Base-by-base conservation (phyloP, 805 yeast genomes). In the Pichia manshurica region DNA sequence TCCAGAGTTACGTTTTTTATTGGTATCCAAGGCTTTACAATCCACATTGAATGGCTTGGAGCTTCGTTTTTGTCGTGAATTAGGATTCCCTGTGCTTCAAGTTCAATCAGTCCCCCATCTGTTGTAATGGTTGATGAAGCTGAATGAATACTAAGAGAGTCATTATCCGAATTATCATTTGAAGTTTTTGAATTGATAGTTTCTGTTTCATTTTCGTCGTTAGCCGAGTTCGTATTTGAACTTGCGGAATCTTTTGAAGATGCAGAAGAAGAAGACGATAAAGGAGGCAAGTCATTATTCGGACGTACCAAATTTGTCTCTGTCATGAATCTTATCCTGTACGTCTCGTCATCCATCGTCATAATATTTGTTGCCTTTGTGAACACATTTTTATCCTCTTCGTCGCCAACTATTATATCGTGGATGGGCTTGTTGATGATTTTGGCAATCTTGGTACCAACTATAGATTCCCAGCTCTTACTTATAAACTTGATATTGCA, bases 61-160 rank as follows among this genome's bases (percentile, higher is more conserved):
- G 74, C 61, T 15, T 74, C 70, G 0, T 81, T 72, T 33, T 68
- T 67, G 59, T 83, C 85, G 53, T 80, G 84, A 8, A 93, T 82
- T 19, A 91, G 64, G 9, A 93, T 83, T 3, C 99, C 99, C 60
- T 91, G 97, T 0, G 96, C 98, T 63, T 91, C 98, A 35, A 90
- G 68, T 54, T 87, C 91, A 8, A 82, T 76, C 15, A 76, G 67
- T 9, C 75, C 79, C 6, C 84, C 84, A 56, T 81, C 79, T 17
- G 82, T 80, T 0, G 77, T 67, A n/a, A 73, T 52, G 1, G 69
- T 56, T 12, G 71, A 66, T 3, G 59, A 40, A 2, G 55, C 48
- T 1, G 67, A 62, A 44, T 57, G 58, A 1, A 59, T 29, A 44
- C 68, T 62, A 3, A 53, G 47, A 2, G 63, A 56, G 33, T 62